A percentile compares a stretch with the other conserved stretches of the same genome.
Conservation (phyloP, 768 basidiomycete species). For the Kwoniella dendrophila region DNA sequence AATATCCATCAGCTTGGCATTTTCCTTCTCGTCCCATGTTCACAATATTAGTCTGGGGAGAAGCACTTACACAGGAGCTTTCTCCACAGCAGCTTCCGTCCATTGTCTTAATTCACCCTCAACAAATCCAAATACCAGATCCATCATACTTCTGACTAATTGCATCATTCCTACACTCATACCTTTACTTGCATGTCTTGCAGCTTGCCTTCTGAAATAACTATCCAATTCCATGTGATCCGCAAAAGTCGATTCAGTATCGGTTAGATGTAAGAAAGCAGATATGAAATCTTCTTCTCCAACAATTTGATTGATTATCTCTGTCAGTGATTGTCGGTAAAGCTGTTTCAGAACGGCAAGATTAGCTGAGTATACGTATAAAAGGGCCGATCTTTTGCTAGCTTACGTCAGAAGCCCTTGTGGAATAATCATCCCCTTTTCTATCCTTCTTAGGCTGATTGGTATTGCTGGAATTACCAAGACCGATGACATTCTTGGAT, state of each 20-base stretch:
- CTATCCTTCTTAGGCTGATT: conserved; percentile 65
- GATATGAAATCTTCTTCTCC: conserved; percentile 84
- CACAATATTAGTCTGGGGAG: not conserved
- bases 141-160: conserved; percentile 84
- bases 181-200: conserved; percentile 62
- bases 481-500: conserved; percentile 78
- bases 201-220: conserved; percentile 91
- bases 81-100: conserved; percentile 75
- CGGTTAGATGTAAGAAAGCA: conserved; percentile 89
- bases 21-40: too few relatives aligned
- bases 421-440: conserved; percentile 64
- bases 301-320: conserved; percentile 73
- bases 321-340: conserved; percentile 67
- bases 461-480: conserved; percentile 59
- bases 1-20: not conserved
- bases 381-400: not conserved
- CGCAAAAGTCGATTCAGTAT: conserved; percentile 84
- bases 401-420: conserved; percentile 72
- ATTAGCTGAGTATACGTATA: not conserved
- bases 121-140: conserved; percentile 92
- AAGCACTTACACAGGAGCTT: conserved; percentile 77
- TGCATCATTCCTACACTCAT: conserved; percentile 72
- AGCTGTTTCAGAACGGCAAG: conserved; percentile 60
- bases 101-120: conserved; percentile 78
- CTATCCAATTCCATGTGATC: conserved; percentile 93